phyloP scores from a whole-genome alignment of 108 stramenopile genomes.

The Schizochytrium sp. region DNA sequence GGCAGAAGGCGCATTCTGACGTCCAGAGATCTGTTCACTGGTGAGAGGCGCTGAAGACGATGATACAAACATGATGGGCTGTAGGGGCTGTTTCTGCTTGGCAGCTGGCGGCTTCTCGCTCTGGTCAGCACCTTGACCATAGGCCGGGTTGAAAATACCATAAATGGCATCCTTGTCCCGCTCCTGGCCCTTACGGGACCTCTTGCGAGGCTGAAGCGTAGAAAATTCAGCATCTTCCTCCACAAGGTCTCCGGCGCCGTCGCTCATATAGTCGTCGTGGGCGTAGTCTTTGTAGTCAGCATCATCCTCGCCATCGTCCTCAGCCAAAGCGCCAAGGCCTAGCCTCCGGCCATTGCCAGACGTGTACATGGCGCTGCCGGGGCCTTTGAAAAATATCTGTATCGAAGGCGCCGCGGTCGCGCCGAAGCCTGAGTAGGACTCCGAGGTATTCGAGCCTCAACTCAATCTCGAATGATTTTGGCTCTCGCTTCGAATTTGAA shows the following conservation, averaged over 20 bases:
- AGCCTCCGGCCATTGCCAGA: neutral
- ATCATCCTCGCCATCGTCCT: neutral
- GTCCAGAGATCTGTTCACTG: neutral
- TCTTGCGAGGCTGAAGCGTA: neutral
- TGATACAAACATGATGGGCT: neutral
- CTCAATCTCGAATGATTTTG: too few relatives aligned
- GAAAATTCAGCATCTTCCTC: neutral
- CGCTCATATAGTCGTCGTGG: neutral
- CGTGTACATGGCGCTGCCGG: neutral
- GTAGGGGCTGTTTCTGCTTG: neutral
- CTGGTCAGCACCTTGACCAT: neutral
- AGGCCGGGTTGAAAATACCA: slow-evolving; percentile 25
- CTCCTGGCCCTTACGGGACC: neutral
- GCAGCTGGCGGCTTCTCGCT: neutral
- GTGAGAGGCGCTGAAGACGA: slow-evolving; percentile 10
- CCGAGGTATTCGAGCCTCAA: too few relatives aligned
- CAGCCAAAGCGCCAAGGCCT: neutral
- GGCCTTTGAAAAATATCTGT: neutral
- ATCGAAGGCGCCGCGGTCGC: too few relatives aligned
- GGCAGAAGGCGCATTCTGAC: too few relatives aligned
- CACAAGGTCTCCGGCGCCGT: neutral
- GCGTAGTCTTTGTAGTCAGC: neutral
- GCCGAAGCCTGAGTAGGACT: too few relatives aligned
- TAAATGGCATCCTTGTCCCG: neutral
- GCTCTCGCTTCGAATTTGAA: too few relatives aligned